These are phyloP conservation scores for Rhizodiscina lignyota DNA, from an alignment of 495 filamentous ascomycete species.

Conservation along the genomic window DNA sequence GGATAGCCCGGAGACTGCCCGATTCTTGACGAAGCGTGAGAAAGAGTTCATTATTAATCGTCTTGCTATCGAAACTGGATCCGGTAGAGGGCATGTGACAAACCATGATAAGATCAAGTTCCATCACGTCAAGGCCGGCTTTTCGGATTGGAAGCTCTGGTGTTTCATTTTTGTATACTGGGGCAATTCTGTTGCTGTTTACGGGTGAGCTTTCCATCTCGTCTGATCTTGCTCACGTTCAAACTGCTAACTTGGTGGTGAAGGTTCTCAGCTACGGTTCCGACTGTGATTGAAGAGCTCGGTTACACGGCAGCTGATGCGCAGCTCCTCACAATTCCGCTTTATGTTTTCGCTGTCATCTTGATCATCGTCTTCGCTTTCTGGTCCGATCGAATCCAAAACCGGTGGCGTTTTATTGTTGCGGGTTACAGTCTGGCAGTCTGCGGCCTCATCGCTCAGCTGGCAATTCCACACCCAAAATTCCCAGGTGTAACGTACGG, in stretches of 20 bases:
- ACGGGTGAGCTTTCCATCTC: constrained; percentile 32
- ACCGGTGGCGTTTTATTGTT: not conserved
- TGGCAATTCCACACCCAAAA: constrained; percentile 18
- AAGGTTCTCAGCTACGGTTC: constrained; percentile 30
- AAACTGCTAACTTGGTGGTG: constrained; percentile 33
- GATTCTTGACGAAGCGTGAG: constrained; percentile 32
- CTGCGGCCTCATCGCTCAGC: not conserved
- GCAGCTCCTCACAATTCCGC: constrained; percentile 38
- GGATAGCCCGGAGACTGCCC: constrained; percentile 37
- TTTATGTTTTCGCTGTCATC: constrained; percentile 34
- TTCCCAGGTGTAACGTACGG: constrained; percentile 30
- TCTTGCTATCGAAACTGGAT: constrained; percentile 9
- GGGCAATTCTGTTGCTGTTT: constrained; percentile 1
- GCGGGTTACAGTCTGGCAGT: constrained; percentile 2
- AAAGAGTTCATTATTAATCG: constrained; percentile 27
- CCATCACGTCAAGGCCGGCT: not conserved
- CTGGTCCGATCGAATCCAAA: constrained; percentile 29
- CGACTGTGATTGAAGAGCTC: constrained; percentile 38
- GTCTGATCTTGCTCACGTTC: constrained; percentile 25
- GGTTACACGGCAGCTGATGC: constrained; percentile 34
- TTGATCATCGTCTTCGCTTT: constrained; percentile 31
- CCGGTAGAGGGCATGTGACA: not conserved
- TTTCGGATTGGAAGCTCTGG: constrained; percentile 1
- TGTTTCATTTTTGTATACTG: constrained; percentile 24
- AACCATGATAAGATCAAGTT: not conserved